These are phyloP conservation scores for Drechmeria coniospora DNA, from an alignment of 2,329 filamentous ascomycete species.

Conservation along the genomic window DNA sequence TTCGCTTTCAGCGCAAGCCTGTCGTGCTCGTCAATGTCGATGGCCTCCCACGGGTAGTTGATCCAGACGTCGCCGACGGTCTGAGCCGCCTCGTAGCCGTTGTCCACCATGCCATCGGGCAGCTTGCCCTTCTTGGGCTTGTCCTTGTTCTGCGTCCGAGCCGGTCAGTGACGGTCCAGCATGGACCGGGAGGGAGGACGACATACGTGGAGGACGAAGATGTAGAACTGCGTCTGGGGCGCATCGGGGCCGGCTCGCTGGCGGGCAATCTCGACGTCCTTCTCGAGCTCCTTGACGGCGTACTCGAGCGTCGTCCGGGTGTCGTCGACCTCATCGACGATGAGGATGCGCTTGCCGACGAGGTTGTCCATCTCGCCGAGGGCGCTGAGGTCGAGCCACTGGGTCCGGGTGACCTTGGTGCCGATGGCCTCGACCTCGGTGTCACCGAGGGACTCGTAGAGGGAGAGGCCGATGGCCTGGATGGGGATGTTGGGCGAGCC, in stretches of 20 bases:
- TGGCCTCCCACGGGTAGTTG: constrained; percentile 97
- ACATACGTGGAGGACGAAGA: constrained; percentile 87
- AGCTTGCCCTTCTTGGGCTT: constrained; percentile 86
- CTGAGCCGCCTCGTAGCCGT: constrained; percentile 68
- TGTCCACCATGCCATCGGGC: constrained; percentile 61
- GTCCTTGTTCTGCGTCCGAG: constrained; percentile 74
- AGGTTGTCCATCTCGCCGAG: constrained; percentile 74
- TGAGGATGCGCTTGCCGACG: constrained; percentile 80
- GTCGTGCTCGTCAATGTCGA: constrained; percentile 87
- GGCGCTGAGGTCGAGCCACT: constrained; percentile 87
- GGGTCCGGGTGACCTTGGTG: constrained; percentile 90
- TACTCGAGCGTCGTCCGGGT: constrained; percentile 90
- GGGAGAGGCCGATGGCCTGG: constrained; percentile 93
- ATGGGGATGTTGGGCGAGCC: constrained; percentile 91
- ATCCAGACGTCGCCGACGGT: constrained; percentile 96
- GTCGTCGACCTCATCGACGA: constrained; percentile 92
- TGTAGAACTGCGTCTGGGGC: constrained; percentile 69
- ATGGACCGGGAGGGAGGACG: background rate
- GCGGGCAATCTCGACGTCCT: constrained; percentile 77
- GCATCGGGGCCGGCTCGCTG: constrained; percentile 50
- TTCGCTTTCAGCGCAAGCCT: constrained; percentile 37
- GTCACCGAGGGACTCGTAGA: constrained; percentile 73
- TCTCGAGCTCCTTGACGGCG: constrained; percentile 80
- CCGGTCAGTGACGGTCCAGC: background rate
- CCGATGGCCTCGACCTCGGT: constrained; percentile 54